Conservation (phyloP, 2,329 filamentous ascomycete genomes). For the Harringtonia lauricola region DNA sequence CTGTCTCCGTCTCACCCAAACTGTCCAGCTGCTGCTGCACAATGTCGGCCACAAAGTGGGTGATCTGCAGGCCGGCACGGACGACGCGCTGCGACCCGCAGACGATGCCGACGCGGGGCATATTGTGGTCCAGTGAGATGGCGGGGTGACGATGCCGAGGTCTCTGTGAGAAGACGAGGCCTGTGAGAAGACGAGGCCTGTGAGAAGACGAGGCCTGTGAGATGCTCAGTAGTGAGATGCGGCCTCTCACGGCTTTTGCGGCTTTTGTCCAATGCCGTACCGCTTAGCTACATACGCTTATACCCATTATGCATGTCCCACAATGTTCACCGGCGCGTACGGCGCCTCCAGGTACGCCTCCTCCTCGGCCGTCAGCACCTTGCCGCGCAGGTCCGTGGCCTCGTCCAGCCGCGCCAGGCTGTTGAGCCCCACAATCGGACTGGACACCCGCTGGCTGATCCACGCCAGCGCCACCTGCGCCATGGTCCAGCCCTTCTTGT, state of each 20-base stretch:
- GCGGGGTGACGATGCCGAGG: too few species aligned
- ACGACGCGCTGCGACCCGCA: slow-evolving; percentile 15
- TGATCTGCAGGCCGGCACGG: slow-evolving; percentile 14
- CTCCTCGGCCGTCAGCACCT: slow-evolving; percentile 44
- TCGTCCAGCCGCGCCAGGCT: slow-evolving; percentile 48
- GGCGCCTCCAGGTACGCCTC: slow-evolving; percentile 49
- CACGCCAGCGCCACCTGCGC: slow-evolving; percentile 51
- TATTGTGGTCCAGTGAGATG: background rate
- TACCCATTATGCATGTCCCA: slow-evolving; percentile 1
- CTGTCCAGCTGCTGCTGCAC: too few species aligned
- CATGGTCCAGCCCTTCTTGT: slow-evolving; percentile 8
- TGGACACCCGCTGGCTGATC: slow-evolving; percentile 40
- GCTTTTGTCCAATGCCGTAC: too few species aligned
- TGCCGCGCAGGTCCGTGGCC: slow-evolving; percentile 33
- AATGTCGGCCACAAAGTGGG: slow-evolving; percentile 11
- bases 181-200: too few species aligned
- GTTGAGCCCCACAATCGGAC: slow-evolving; percentile 50
- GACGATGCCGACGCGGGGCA: slow-evolving; percentile 15
- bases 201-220: too few species aligned
- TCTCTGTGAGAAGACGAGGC: too few species aligned
- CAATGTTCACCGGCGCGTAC: slow-evolving; percentile 32
- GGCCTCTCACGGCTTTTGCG: too few species aligned
- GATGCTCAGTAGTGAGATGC: too few species aligned
- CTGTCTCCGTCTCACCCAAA: too few species aligned
- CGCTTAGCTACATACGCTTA: too few species aligned